Base-by-base conservation (phyloP, 345 rosid genomes). In the Eucalyptus regnans region DNA sequence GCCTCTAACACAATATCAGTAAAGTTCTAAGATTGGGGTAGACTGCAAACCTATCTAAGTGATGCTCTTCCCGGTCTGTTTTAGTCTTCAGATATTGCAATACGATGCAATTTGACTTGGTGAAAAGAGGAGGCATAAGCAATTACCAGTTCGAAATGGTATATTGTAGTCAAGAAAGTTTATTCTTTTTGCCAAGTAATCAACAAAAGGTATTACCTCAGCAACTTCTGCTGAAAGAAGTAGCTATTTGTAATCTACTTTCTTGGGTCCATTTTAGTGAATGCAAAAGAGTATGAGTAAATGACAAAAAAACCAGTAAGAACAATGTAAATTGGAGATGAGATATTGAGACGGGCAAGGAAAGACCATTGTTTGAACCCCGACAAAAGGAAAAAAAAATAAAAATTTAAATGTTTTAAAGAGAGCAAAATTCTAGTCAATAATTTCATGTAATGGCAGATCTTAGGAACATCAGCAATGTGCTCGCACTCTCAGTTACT, bases 241-340 rank as follows among this genome's bases (percentile, higher is more conserved):
- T 27, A 6, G 16, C 33, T 27, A 60, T 20, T 8, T 1, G 50
- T 49, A 58, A 58, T 58, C 13, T 58, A 9, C 4, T 9, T 4
- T 58, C 64, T 58, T 58, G 64, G 3, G 1, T 2, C 0, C 13
- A 58, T 23, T 58, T 58, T 58, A 23, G 13, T 58, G 1, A 58
- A 58, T 25, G 64, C 64, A 58, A 58, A 23, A 10, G 64, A 58
- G 64, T 58, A 4, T 58, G 29, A 58, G 64, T 23, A 58, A 58
- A 25, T 2, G 0, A 2, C 3, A 1, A 4, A 58, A 58, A 58
- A 58, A 58, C 64, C n/a, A 58, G 0, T 1, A 9, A 1, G 1
- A 25, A 58, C 64, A 58, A 58, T 58, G n/a, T 4, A 4, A 2
- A 58, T 23, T 58, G 64, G 64, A 58, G 64, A 58, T 0, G 64